Evolutionary conservation across 257 asterid genomes (phyloP), one percentile per base, ranked within the genome.

Genomic region (Thymus mandschuricus): DNA sequence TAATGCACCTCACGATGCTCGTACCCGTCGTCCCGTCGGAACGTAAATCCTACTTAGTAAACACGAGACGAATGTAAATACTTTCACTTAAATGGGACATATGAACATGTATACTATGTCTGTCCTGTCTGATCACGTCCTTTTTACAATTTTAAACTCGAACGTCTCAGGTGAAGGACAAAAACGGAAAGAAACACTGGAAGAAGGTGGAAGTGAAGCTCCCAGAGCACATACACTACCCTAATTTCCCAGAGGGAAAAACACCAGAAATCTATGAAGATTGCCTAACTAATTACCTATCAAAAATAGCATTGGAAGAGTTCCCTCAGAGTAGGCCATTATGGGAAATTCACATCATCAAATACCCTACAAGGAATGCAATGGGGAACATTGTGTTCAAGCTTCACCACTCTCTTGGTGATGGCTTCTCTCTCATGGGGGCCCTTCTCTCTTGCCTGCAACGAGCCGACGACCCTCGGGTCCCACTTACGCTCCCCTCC

Each of bases 351-450:
- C 97, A 90, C 79, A 4, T 90, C 11, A 34, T 88, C 78, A 83
- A 83, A 45, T 86, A 90, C 70, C 89, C 93, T 1, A 86, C 93
- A 0, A 85, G 30, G 1, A 62, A 66, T 28, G 82, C 92, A 0
- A 86, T 82, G 0, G 89, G 92, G 6, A 79, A 34, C 48, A 0
- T 85, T 0, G 60, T 84, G 1, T 88, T 90, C 76, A 88, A 81
- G 58, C 92, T 90, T 11, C 96, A 90, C 59, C 97, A 90, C 54
- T 66, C 97, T 1, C 84, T 90, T 2, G 97, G 93, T 3, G 97
- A 90, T 60, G 96, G 97, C 60, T 90, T 71, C 75, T 86, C 97
- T 0, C 69, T 90, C 1, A 86, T 88, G 93, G 97, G 97, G 9
- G 96, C 93, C 11, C 90, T 90, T 27, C 86, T 90, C 27, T 90